phyloP scores from a whole-genome alignment of 768 basidiomycete genomes.

The Hypholoma fasciculare region DNA sequence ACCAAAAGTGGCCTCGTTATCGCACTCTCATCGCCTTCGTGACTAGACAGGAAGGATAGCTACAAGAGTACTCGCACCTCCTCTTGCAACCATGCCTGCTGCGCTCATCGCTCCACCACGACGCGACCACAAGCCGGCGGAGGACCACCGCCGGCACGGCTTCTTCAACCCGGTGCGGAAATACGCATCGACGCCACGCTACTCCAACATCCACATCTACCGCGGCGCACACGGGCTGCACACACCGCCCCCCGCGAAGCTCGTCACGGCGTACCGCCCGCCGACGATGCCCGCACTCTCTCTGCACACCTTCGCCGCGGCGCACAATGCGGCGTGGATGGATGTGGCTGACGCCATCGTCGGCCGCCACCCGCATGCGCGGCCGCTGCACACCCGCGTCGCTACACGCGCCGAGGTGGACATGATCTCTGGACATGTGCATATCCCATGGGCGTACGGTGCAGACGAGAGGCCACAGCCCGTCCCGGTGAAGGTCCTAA shows the following conservation, averaged over 20 bases:
- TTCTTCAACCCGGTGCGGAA: conserved; percentile 16
- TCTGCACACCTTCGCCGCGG: conserved; percentile 8
- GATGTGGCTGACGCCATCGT: conserved; percentile 25
- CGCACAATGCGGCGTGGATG: conserved; percentile 21
- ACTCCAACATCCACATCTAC: conserved; percentile 2
- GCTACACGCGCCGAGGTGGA: conserved; percentile 23
- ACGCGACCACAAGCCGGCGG: neutral
- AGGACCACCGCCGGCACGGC: neutral
- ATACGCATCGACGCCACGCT: conserved; percentile 13
- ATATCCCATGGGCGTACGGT: conserved; percentile 22
- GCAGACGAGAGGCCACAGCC: conserved; percentile 7
- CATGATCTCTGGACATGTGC: conserved; percentile 24
- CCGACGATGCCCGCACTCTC: neutral
- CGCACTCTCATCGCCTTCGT: neutral
- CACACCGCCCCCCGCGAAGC: conserved; percentile 2
- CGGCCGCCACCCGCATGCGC: conserved; percentile 22
- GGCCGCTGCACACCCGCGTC: conserved; percentile 19
- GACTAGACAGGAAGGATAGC: too few relatives aligned
- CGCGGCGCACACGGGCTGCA: conserved; percentile 6
- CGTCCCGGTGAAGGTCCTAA: conserved; percentile 13
- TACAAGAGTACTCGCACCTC: too few relatives aligned
- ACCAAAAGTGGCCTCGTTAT: neutral
- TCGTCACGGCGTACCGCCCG: neutral
- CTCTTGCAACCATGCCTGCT: neutral
- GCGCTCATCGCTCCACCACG: neutral